Percentiles rank a stretch among this genome's conserved stretches.
These are phyloP conservation scores for Candida suzukii DNA, from an alignment of 805 yeast species.

Conservation along the genomic window DNA sequence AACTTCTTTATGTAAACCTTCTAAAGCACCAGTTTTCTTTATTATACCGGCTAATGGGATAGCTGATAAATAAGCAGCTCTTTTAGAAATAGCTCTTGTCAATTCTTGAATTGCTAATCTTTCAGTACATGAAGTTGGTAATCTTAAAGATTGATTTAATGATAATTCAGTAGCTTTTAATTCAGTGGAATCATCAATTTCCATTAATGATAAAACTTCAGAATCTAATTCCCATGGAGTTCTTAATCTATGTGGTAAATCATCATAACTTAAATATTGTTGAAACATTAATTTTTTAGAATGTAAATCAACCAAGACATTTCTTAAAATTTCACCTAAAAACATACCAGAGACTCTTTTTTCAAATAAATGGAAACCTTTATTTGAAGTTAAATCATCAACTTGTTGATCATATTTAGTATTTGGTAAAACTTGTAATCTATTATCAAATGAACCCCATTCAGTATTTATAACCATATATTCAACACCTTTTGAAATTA, in stretches of 20 bases:
- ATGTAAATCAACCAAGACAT: conserved; percentile 62
- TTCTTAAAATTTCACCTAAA: conserved; percentile 82
- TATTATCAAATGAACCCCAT: conserved; percentile 97
- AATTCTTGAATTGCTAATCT: conserved; percentile 65
- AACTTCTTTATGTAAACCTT: conserved; percentile 58
- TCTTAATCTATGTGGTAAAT: conserved; percentile 55
- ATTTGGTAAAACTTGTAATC: conserved; percentile 63
- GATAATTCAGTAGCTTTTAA: conserved; percentile 65
- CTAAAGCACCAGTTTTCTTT: conserved; percentile 59
- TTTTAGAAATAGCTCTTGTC: conserved; percentile 71
- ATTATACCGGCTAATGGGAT: conserved; percentile 84
- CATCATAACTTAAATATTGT: conserved; percentile 37
- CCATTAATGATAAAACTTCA: conserved; percentile 79
- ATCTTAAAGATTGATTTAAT: conserved; percentile 56
- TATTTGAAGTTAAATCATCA: conserved; percentile 70
- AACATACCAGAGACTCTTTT: conserved; percentile 91
- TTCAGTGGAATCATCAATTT: conserved; percentile 74
- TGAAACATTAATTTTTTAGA: conserved; percentile 49
- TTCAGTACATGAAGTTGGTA: conserved; percentile 66
- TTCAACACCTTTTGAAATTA: conserved; percentile 37
- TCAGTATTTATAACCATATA: conserved; percentile 92
- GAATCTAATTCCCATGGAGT: conserved; percentile 76
- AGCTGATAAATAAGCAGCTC: conserved; percentile 88
- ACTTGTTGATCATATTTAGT: conserved; percentile 71
- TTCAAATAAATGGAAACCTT: conserved; percentile 86